Evolutionary conservation across 495 filamentous ascomycete genomes (phyloP).

Genomic region (Talaromyces nanjingensis): DNA sequence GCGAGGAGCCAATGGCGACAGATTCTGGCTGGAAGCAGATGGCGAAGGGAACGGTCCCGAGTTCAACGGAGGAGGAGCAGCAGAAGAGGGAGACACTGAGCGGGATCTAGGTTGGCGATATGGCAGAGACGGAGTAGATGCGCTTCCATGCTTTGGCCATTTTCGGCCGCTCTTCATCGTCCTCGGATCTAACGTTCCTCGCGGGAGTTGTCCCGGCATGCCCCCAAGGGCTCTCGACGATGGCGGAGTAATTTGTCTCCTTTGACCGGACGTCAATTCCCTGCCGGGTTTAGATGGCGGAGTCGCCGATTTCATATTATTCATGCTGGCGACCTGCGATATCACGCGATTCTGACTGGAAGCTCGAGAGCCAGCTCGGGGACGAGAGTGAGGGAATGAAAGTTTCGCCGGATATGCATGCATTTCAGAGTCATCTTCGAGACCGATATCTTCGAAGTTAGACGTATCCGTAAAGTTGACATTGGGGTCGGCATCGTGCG

Average conservation of each 20-base stretch:
- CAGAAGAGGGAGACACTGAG: conserved; percentile 16
- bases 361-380: conserved; percentile 10
- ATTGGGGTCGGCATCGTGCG: conserved; percentile 57
- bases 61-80: neutral
- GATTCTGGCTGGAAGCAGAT: conserved; percentile 25
- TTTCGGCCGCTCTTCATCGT: conserved; percentile 8
- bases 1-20: conserved; percentile 29
- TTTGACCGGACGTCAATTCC: conserved; percentile 34
- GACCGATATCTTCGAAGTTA: conserved; percentile 90
- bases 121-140: neutral
- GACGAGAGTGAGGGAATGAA: conserved; percentile 6
- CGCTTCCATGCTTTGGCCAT: neutral
- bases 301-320: neutral
- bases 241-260: conserved; percentile 36
- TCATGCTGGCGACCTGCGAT: conserved; percentile 3
- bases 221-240: conserved; percentile 20
- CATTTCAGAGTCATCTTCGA: conserved; percentile 58
- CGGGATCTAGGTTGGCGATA: conserved; percentile 4
- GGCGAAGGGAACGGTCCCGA: conserved; percentile 22
- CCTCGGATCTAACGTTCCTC: conserved; percentile 8
- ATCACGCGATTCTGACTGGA: neutral
- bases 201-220: neutral
- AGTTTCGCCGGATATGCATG: conserved; percentile 1
- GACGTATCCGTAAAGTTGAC: conserved; percentile 59
- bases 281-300: neutral